Evolutionary conservation across 768 basidiomycete genomes (phyloP).

Genomic region (Tylopilus subfusipes): DNA sequence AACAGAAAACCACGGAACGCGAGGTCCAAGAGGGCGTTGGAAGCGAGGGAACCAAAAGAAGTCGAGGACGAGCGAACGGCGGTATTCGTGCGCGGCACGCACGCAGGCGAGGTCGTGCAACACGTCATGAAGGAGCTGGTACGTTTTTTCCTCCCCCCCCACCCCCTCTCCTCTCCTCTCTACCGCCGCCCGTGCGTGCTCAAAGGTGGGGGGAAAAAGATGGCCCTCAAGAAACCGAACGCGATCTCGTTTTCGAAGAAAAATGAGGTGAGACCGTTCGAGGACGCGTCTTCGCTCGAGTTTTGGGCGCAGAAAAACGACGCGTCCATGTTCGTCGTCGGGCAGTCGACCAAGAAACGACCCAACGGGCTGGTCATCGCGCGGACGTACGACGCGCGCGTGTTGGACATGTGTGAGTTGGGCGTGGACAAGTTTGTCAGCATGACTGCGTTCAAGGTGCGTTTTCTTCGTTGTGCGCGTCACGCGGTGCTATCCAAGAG

Average conservation of each 20-base stretch:
- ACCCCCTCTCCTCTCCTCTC: neutral
- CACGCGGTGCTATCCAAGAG: no score
- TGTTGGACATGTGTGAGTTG: constrained; percentile 94
- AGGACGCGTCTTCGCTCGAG: constrained; percentile 72
- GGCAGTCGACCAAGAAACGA: constrained; percentile 91
- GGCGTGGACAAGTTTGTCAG: constrained; percentile 78
- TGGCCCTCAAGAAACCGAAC: constrained; percentile 89
- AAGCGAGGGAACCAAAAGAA: constrained; percentile 84
- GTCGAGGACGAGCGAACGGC: constrained; percentile 84
- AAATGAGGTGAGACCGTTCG: constrained; percentile 88
- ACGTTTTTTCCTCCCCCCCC: no score
- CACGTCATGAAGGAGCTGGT: constrained; percentile 88
- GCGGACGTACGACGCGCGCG: constrained; percentile 78
- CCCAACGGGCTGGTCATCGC: constrained; percentile 84
- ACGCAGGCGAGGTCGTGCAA: constrained; percentile 77
- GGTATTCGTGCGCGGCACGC: constrained; percentile 87
- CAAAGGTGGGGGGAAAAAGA: constrained; percentile 42
- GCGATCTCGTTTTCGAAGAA: constrained; percentile 93
- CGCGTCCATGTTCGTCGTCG: constrained; percentile 84
- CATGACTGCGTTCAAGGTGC: constrained; percentile 82
- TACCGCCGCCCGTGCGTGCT: neutral
- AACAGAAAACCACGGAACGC: constrained; percentile 92
- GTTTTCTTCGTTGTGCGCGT: neutral
- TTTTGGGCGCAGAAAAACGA: constrained; percentile 97
- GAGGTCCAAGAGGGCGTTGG: constrained; percentile 84